Evolutionary conservation across 345 rosid genomes (phyloP).

Genomic region (Syzygium oleosum): DNA sequence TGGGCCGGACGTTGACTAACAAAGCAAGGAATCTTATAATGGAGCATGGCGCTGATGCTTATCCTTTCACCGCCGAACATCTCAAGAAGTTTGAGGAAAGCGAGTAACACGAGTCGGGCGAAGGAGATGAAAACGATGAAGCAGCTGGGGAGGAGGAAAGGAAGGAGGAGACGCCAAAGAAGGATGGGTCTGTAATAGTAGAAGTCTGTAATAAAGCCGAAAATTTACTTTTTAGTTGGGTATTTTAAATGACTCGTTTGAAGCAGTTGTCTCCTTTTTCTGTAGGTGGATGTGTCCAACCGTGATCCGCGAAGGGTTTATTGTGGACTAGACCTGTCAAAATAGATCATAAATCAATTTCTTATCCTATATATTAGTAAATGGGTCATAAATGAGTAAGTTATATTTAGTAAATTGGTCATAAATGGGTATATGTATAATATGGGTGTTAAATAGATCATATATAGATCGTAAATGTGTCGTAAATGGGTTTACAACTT

Average conservation of each 20-base stretch:
- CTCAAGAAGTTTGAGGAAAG: slow-evolving; percentile 11
- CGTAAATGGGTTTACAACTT: too few relatives aligned
- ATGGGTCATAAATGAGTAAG: too few relatives aligned
- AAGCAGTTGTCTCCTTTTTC: not conserved
- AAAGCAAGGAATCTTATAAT: slow-evolving; percentile 17
- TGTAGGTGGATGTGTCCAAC: not conserved
- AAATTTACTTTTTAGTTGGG: not conserved
- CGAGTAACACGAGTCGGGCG: slow-evolving; percentile 35
- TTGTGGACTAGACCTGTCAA: too few relatives aligned
- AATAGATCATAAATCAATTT: too few relatives aligned
- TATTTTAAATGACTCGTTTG: slow-evolving; percentile 9
- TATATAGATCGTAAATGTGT: too few relatives aligned
- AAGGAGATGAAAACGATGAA: slow-evolving; percentile 66
- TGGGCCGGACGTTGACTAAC: slow-evolving; percentile 17
- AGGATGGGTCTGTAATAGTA: slow-evolving; percentile 34
- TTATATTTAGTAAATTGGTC: too few relatives aligned
- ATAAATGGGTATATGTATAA: too few relatives aligned
- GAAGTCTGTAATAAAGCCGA: not conserved
- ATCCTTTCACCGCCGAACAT: slow-evolving; percentile 25
- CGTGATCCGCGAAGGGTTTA: not conserved
- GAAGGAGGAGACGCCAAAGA: not conserved
- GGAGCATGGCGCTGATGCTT: slow-evolving; percentile 23
- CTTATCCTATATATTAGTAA: too few relatives aligned
- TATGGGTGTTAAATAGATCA: too few relatives aligned
- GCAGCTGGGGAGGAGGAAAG: not conserved